Conservation (phyloP, 2,329 filamentous ascomycete species). For the Aspergillus floridensis region DNA sequence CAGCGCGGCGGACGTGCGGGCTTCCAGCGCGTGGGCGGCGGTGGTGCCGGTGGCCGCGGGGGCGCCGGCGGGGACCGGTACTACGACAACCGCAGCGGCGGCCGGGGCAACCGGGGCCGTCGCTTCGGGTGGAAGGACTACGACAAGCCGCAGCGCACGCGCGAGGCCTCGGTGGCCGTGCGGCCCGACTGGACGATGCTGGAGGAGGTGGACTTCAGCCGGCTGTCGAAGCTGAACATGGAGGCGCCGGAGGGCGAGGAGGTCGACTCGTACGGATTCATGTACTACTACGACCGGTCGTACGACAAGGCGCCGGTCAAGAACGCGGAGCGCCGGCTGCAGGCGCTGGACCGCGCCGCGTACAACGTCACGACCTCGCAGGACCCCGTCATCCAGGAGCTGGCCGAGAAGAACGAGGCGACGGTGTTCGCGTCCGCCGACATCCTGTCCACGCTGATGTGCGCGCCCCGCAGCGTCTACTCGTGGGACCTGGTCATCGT, state of each 20-base stretch:
- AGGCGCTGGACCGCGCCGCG: conserved; percentile 84
- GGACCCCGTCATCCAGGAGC: conserved; percentile 94
- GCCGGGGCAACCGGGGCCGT: conserved; percentile 70
- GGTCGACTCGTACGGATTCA: conserved; percentile 90
- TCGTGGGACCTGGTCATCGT: conserved; percentile 97
- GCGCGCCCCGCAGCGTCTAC: conserved; percentile 91
- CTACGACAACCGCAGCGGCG: conserved; percentile 69
- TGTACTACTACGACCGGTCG: conserved; percentile 95
- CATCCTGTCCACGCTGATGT: conserved; percentile 99
- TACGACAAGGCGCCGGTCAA: conserved; percentile 94
- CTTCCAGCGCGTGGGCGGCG: conserved; percentile 70
- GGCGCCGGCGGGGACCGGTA: conserved; percentile 62
- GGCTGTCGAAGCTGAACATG: conserved; percentile 90
- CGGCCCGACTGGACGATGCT: conserved; percentile 93
- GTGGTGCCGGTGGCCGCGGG: conserved; percentile 65
- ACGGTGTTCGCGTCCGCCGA: conserved; percentile 96
- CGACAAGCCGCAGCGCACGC: conserved; percentile 95
- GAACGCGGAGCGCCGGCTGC: conserved; percentile 81
- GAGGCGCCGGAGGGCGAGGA: conserved; percentile 95
- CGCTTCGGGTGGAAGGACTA: conserved; percentile 98
- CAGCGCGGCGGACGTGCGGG: conserved; percentile 69
- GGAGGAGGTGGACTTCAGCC: conserved; percentile 98
- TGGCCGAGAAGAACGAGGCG: conserved; percentile 92
- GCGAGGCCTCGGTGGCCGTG: conserved; percentile 93
- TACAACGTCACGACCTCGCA: conserved; percentile 98